A percentile compares a stretch with the other conserved stretches of the same genome.
phyloP scores from a whole-genome alignment of 1,284 basidiomycete genomes.

The Xerocomus nothofagi region DNA sequence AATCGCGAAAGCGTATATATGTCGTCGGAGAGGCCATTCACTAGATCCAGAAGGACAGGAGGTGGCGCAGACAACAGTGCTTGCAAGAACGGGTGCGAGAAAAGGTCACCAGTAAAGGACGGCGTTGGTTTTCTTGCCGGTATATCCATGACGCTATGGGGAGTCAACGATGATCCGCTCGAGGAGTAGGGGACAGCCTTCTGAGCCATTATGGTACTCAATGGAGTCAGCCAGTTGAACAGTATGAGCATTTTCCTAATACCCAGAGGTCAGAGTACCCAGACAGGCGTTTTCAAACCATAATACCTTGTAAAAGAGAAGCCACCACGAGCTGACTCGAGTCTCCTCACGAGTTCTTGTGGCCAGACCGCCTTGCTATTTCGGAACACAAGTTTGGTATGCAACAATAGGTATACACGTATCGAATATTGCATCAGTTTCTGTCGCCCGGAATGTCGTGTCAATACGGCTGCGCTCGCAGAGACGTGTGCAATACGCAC shows the following conservation, averaged over 20 bases:
- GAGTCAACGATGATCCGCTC: constrained; percentile 24
- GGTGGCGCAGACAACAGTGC: constrained; percentile 74
- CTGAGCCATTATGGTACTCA: constrained; percentile 64
- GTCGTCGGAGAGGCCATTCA: constrained; percentile 73
- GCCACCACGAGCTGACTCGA: constrained; percentile 60
- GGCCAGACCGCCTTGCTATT: constrained; percentile 48
- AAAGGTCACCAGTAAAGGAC: constrained; percentile 22
- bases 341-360: constrained; percentile 52
- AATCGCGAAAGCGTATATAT: constrained; percentile 69
- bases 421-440: constrained; percentile 84
- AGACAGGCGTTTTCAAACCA: neutral
- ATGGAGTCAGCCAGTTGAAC: constrained; percentile 78
- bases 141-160: constrained; percentile 21
- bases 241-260: constrained; percentile 72
- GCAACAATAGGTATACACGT: constrained; percentile 70
- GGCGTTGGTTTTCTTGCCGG: constrained; percentile 17
- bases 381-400: constrained; percentile 52
- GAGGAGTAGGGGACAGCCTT: constrained; percentile 59
- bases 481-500: constrained; percentile 46
- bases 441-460: constrained; percentile 39
- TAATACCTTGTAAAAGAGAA: constrained; percentile 68
- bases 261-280: constrained; percentile 9
- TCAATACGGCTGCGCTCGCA: constrained; percentile 6
- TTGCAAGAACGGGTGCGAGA: constrained; percentile 58
- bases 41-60: constrained; percentile 77